Evolutionary conservation across 2,329 filamentous ascomycete species (phyloP).

Genomic region (Macroventuria anomochaeta): DNA sequence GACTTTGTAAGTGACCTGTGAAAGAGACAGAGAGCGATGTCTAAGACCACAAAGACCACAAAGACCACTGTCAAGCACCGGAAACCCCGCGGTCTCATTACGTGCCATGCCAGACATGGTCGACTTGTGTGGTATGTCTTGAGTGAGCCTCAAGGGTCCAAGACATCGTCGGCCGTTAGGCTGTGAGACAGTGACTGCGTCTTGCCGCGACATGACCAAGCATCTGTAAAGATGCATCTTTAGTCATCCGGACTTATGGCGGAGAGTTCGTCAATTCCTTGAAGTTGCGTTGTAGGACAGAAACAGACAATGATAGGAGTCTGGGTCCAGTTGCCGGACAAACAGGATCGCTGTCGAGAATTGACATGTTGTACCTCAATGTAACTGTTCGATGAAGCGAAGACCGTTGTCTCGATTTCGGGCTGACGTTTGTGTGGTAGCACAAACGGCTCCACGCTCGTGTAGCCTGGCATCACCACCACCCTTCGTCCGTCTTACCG

Average conservation of each 20-base stretch:
- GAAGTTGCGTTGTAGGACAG: not conserved
- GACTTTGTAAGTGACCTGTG: no score
- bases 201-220: not conserved
- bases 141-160: not conserved
- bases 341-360: conserved; percentile 2
- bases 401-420: not conserved
- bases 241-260: not conserved
- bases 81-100: no score
- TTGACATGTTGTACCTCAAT: not conserved
- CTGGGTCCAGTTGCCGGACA: not conserved
- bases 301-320: not conserved
- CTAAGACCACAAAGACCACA: no score
- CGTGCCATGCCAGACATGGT: not conserved
- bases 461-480: not conserved
- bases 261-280: not conserved
- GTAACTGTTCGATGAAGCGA: not conserved
- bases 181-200: not conserved
- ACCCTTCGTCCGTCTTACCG: not conserved
- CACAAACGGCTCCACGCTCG: conserved; percentile 12
- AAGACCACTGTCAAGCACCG: no score
- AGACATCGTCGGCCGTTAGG: not conserved
- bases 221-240: not conserved
- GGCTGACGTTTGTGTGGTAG: conserved; percentile 2
- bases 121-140: not conserved
- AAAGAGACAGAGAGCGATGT: no score